Evolutionary conservation across 108 stramenopile species (phyloP).

Genomic region (Heterococcus sp.): DNA sequence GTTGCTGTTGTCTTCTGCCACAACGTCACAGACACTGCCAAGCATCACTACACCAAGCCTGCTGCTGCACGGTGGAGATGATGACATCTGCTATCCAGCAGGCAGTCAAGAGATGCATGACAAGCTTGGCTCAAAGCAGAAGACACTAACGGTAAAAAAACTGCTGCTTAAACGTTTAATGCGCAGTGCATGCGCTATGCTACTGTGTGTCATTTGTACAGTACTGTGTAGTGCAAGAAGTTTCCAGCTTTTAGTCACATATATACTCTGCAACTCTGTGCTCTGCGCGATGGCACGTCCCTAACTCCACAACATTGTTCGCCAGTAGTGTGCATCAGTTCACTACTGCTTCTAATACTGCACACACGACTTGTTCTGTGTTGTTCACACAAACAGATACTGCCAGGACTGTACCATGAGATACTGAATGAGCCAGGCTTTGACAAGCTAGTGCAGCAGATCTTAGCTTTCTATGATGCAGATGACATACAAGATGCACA

Average conservation of each 20-base stretch:
- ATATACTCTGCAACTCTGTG: no score
- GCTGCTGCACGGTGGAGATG: constrained; percentile 20
- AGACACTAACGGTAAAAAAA: not conserved
- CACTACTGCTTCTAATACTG: not conserved
- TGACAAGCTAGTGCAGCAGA: not conserved
- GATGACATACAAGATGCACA: no score
- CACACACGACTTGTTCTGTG: not conserved
- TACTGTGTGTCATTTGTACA: no score
- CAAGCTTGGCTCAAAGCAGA: not conserved
- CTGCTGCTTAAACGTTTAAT: no score
- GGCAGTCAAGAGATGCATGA: constrained; percentile 2
- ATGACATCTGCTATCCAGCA: constrained; percentile 9
- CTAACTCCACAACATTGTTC: no score
- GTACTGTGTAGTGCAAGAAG: no score
- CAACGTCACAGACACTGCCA: not conserved
- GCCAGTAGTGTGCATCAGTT: not conserved
- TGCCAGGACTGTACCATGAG: not conserved
- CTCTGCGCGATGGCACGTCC: no score
- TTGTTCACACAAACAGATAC: not conserved
- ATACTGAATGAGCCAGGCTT: not conserved
- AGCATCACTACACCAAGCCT: constrained; percentile 10
- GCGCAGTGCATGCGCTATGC: no score
- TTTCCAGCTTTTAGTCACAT: no score
- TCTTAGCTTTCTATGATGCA: not conserved
- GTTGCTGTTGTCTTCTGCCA: no score